These are phyloP conservation scores for Galium porrigens DNA, from an alignment of 305 asterid genomes.

Conservation along the genomic window DNA sequence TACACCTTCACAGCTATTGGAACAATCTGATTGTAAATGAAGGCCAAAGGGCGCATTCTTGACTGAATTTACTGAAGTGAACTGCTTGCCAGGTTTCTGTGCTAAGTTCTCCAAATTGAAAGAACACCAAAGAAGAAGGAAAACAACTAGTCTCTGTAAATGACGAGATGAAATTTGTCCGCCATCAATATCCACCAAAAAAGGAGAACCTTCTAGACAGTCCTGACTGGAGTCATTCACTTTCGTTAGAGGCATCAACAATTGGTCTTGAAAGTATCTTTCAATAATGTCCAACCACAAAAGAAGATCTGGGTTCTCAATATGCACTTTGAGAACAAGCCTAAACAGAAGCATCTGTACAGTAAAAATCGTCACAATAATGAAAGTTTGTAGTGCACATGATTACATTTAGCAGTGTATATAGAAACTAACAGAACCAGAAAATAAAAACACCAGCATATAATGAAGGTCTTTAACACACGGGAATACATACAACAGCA, in stretches of 20 bases:
- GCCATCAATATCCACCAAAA: constrained; percentile 33
- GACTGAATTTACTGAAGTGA: constrained; percentile 17
- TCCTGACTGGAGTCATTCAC: constrained; percentile 26
- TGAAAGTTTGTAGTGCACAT: constrained; percentile 5
- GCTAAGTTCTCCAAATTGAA: constrained; percentile 28
- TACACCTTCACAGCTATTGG: constrained; percentile 29
- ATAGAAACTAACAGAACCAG: not conserved
- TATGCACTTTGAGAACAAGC: constrained; percentile 34
- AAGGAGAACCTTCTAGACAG: constrained; percentile 63
- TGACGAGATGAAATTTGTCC: constrained; percentile 33
- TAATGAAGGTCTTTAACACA: not conserved
- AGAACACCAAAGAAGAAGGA: constrained; percentile 60
- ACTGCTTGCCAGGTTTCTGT: constrained; percentile 20
- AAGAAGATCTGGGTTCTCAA: constrained; percentile 29
- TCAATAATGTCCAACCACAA: constrained; percentile 54
- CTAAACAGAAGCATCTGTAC: constrained; percentile 61
- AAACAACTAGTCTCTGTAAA: constrained; percentile 54
- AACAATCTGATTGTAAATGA: constrained; percentile 23
- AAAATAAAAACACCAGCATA: not conserved
- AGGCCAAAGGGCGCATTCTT: constrained; percentile 18
- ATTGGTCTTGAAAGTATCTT: constrained; percentile 47
- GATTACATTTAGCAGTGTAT: not conserved
- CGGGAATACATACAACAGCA: not conserved
- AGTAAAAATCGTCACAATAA: constrained; percentile 14
- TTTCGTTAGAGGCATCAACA: constrained; percentile 37